These are phyloP conservation scores for Psilocybe sp. DNA, from an alignment of 768 basidiomycete species.

Conservation along the genomic window DNA sequence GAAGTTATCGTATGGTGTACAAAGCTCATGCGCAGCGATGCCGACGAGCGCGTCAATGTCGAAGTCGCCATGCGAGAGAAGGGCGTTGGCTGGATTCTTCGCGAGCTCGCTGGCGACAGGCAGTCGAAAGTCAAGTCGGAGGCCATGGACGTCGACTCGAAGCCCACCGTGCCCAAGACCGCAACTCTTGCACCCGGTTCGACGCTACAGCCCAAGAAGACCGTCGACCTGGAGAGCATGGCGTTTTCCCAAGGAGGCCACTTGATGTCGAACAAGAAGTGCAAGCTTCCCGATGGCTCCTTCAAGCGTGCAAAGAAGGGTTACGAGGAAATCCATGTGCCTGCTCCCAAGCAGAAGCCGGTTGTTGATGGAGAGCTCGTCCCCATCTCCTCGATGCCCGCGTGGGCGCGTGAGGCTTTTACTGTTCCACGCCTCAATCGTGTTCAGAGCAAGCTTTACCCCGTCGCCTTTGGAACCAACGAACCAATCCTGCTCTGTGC, in stretches of 20 bases:
- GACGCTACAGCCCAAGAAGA: constrained; percentile 78
- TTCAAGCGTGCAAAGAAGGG: constrained; percentile 97
- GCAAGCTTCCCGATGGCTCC: constrained; percentile 94
- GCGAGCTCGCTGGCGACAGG: constrained; percentile 82
- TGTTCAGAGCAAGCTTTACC: constrained; percentile 90
- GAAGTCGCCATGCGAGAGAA: constrained; percentile 99
- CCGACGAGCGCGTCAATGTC: constrained; percentile 86
- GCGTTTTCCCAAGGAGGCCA: constrained; percentile 97
- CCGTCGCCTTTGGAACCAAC: constrained; percentile 90
- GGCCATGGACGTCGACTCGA: constrained; percentile 78
- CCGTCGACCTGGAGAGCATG: constrained; percentile 89
- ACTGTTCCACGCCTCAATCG: constrained; percentile 80
- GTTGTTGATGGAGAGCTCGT: constrained; percentile 66
- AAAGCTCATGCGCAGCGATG: constrained; percentile 85
- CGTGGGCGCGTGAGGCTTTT: constrained; percentile 89
- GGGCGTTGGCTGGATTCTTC: constrained; percentile 92
- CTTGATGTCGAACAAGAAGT: constrained; percentile 98
- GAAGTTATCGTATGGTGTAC: constrained; percentile 98
- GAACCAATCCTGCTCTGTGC: constrained; percentile 96
- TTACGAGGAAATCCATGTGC: constrained; percentile 97
- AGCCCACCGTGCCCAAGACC: constrained; percentile 67
- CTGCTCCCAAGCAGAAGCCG: constrained; percentile 80
- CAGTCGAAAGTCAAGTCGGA: constrained; percentile 54
- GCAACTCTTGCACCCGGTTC: constrained; percentile 88
- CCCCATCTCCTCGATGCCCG: constrained; percentile 67